Conservation (phyloP, 192 early-diverging fungal genomes). For the Paraglomus brasilianum region DNA sequence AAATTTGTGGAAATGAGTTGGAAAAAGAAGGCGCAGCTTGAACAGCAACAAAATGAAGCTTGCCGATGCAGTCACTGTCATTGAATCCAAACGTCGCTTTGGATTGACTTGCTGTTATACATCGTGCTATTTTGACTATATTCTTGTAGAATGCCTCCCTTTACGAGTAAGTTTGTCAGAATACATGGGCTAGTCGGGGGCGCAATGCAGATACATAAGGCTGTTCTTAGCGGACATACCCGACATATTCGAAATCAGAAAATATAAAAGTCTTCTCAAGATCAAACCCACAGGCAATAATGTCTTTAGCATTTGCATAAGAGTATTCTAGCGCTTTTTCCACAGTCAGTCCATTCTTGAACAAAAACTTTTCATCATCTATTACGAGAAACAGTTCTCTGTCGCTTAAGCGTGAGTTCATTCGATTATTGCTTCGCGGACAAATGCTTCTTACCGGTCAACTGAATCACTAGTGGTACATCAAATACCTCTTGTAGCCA, state of each 20-base stretch:
- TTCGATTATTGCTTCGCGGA: not conserved
- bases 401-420: not conserved
- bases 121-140: conserved; percentile 82
- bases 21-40: conserved; percentile 95
- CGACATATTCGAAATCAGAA: conserved; percentile 86
- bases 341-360: conserved; percentile 83
- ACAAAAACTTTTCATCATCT: conserved; percentile 99
- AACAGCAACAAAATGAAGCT: conserved; percentile 89
- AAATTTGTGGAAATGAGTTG: conserved; percentile 94
- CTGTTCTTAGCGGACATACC: conserved; percentile 46
- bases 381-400: not conserved
- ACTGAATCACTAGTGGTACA: conserved; percentile 91
- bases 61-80: conserved; percentile 87
- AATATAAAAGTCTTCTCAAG: conserved; percentile 97
- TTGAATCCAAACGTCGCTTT: conserved; percentile 90
- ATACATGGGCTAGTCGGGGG: not conserved
- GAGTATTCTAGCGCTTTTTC: conserved; percentile 78
- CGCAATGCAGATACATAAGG: not conserved
- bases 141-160: conserved; percentile 94
- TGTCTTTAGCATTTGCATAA: conserved; percentile 84
- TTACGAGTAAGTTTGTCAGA: conserved; percentile 10
- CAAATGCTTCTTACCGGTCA: conserved; percentile 59
- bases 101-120: conserved; percentile 80
- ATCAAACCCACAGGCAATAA: conserved; percentile 93
- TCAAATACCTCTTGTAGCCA: conserved; percentile 97